phyloP scores from a whole-genome alignment of 441 rosid genomes.

The Gossypium trilobum region DNA sequence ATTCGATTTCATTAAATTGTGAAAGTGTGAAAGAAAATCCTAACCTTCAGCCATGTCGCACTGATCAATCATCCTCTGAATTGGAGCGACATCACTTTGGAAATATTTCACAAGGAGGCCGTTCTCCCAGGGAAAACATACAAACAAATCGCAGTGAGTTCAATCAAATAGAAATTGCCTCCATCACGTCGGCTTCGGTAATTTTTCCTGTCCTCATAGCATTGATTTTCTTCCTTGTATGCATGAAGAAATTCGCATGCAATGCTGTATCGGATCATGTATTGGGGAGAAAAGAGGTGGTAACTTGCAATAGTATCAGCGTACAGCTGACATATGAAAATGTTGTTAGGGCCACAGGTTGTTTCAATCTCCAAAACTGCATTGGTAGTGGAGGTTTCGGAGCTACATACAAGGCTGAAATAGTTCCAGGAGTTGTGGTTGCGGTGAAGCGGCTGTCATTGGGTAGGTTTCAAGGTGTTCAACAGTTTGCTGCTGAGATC shows the following conservation, averaged over 20 bases:
- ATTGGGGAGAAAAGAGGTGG: constrained; percentile 25
- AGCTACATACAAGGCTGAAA: constrained; percentile 38
- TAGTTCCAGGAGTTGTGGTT: constrained; percentile 25
- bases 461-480: constrained; percentile 35
- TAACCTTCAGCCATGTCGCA: constrained; percentile 31
- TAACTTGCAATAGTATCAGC: constrained; percentile 25
- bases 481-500: constrained; percentile 35
- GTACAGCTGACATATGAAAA: constrained; percentile 29
- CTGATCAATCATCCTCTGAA: constrained; percentile 9
- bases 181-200: constrained; percentile 29
- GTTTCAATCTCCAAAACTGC: constrained; percentile 33
- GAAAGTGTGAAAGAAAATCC: constrained; percentile 33
- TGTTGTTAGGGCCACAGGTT: constrained; percentile 29
- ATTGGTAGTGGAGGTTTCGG: constrained; percentile 42
- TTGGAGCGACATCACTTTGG: neutral
- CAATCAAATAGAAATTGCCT: constrained; percentile 29
- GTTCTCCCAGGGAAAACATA: neutral
- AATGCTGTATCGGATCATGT: constrained; percentile 17
- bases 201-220: constrained; percentile 28
- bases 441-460: constrained; percentile 34
- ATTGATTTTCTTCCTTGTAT: constrained; percentile 26
- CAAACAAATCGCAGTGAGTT: neutral
- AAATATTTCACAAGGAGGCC: neutral
- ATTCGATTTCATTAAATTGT: constrained; percentile 29
- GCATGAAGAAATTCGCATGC: constrained; percentile 18